Conservation (phyloP, 1,284 basidiomycete genomes). For the Entoloma clypeatum region DNA sequence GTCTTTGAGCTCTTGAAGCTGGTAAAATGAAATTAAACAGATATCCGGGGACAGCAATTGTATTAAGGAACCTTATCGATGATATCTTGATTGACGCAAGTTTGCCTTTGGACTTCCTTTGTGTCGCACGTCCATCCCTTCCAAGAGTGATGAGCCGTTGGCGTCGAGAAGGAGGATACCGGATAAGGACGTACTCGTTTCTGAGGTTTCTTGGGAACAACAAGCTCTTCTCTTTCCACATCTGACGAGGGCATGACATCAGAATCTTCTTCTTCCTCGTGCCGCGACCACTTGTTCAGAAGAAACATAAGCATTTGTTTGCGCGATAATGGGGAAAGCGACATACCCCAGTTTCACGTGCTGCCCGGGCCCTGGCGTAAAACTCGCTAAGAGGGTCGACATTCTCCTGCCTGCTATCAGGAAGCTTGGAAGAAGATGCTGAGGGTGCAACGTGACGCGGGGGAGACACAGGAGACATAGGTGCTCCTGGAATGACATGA, state of each 20-base stretch:
- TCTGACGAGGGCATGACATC: constrained; percentile 23
- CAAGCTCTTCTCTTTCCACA: constrained; percentile 21
- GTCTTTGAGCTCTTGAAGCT: constrained; percentile 61
- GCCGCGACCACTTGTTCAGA: constrained; percentile 25
- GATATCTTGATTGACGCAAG: constrained; percentile 60
- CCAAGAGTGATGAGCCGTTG: constrained; percentile 4
- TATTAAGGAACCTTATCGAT: constrained; percentile 52
- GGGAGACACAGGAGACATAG: constrained; percentile 10
- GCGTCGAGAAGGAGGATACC: background rate
- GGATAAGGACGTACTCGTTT: constrained; percentile 15
- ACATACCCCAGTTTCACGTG: constrained; percentile 41
- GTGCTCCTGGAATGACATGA: constrained; percentile 8
- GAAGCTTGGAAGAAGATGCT: constrained; percentile 4
- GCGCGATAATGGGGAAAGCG: constrained; percentile 10
- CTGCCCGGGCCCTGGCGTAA: constrained; percentile 51
- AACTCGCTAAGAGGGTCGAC: constrained; percentile 63
- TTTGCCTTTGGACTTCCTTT: constrained; percentile 30
- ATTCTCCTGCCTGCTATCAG: constrained; percentile 1
- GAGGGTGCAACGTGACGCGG: background rate
- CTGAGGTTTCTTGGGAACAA: constrained; percentile 5
- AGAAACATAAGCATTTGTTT: constrained; percentile 2
- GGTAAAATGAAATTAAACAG: constrained; percentile 2
- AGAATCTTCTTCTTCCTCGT: constrained; percentile 23
- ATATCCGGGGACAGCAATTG: constrained; percentile 8
- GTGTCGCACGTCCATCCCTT: constrained; percentile 63